Percentiles rank a stretch among this genome's conserved stretches.
Conservation (phyloP, 2,329 filamentous ascomycete species). For the Penicillium sp. region DNA sequence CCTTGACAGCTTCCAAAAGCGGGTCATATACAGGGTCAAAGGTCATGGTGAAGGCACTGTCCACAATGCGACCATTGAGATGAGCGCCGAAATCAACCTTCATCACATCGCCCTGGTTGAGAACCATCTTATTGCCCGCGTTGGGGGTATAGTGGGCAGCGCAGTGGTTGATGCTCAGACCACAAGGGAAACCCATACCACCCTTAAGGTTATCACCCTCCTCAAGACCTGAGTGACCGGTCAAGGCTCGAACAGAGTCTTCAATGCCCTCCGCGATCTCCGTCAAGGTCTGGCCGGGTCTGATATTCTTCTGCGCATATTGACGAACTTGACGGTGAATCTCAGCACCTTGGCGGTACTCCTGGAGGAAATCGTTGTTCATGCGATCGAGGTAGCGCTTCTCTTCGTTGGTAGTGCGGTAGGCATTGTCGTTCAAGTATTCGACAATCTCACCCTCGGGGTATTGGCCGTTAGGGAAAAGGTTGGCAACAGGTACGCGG, state of each 20-base stretch:
- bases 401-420: constrained; percentile 79
- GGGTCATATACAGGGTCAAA: constrained; percentile 70
- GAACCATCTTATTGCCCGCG: constrained; percentile 74
- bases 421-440: constrained; percentile 74
- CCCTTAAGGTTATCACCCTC: constrained; percentile 76
- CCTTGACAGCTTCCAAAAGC: constrained; percentile 64
- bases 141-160: constrained; percentile 87
- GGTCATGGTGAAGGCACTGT: constrained; percentile 68
- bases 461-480: constrained; percentile 72
- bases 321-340: constrained; percentile 84
- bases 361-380: constrained; percentile 74
- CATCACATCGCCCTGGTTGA: constrained; percentile 68
- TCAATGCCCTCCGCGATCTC: constrained; percentile 88
- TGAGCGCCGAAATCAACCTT: constrained; percentile 73
- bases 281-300: constrained; percentile 75
- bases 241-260: constrained; percentile 72
- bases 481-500: constrained; percentile 67
- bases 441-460: constrained; percentile 76
- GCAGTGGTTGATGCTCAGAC: constrained; percentile 79
- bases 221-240: constrained; percentile 72
- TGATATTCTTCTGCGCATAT: constrained; percentile 77
- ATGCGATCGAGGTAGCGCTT: constrained; percentile 79
- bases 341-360: constrained; percentile 83
- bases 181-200: constrained; percentile 84
- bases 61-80: constrained; percentile 68